Conservation (phyloP, 768 basidiomycete genomes). For the Psilocybe subaeruginosa region DNA sequence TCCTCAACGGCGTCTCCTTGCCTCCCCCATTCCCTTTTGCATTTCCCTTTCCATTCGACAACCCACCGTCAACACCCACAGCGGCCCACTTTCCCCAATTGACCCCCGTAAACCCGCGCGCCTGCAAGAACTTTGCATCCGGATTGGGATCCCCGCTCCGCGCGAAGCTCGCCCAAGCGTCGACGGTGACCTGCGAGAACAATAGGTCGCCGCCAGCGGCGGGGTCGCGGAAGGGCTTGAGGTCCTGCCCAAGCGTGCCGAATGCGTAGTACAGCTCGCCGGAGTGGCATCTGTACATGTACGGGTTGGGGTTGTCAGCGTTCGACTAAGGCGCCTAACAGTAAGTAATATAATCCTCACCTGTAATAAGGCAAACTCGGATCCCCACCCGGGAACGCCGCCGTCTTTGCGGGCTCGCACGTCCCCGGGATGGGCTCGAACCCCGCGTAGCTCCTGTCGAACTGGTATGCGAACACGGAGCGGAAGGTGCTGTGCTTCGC, state of each 20-base stretch:
- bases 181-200: slow-evolving; percentile 44
- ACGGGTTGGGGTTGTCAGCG: background rate
- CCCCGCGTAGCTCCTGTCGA: slow-evolving; percentile 47
- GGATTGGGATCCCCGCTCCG: slow-evolving; percentile 52
- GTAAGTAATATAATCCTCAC: slow-evolving; percentile 10
- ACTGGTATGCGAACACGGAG: slow-evolving; percentile 47
- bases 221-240: slow-evolving; percentile 46
- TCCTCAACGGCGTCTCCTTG: slow-evolving; percentile 28
- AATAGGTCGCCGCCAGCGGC: slow-evolving; percentile 36
- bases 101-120: slow-evolving; percentile 43
- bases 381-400: slow-evolving; percentile 47
- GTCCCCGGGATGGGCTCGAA: slow-evolving; percentile 46
- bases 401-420: slow-evolving; percentile 45
- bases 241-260: slow-evolving; percentile 39
- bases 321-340: too few species aligned
- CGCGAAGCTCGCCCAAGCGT: slow-evolving; percentile 51
- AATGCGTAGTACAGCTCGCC: slow-evolving; percentile 34
- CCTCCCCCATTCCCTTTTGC: background rate
- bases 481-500: slow-evolving; percentile 43
- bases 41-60: slow-evolving; percentile 12
- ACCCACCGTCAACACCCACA: slow-evolving; percentile 20
- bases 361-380: slow-evolving; percentile 50
- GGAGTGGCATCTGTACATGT: slow-evolving; percentile 28
- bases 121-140: slow-evolving; percentile 38
- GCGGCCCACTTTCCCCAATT: slow-evolving; percentile 36